Conservation (phyloP, 441 rosid species). For the Croton setiger region DNA sequence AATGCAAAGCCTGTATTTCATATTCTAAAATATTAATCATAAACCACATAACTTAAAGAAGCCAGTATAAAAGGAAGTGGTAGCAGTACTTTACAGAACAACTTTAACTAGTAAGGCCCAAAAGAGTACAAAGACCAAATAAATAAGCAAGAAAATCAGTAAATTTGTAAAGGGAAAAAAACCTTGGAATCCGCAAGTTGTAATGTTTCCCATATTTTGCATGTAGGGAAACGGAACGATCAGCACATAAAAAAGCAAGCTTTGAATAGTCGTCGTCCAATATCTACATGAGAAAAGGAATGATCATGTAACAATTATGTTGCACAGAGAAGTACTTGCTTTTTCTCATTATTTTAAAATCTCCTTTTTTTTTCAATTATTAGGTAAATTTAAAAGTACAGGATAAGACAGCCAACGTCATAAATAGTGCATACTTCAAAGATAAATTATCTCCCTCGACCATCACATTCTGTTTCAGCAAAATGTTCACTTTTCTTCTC, state of each 20-base stretch:
- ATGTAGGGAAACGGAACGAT: slow-evolving; percentile 81
- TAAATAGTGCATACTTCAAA: not conserved
- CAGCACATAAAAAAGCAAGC: slow-evolving; percentile 88
- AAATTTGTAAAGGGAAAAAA: slow-evolving; percentile 9
- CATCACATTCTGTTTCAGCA: not conserved
- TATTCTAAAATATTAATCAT: not conserved
- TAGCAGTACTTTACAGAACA: not conserved
- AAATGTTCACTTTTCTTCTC: slow-evolving; percentile 1
- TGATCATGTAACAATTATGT: slow-evolving; percentile 5
- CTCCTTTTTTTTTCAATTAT: not conserved
- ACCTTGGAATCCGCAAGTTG: slow-evolving; percentile 87
- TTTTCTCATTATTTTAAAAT: not conserved
- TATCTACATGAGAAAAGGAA: slow-evolving; percentile 39
- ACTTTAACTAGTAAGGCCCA: no score
- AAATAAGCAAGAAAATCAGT: not conserved
- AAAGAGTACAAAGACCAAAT: no score
- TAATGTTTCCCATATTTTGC: slow-evolving; percentile 92
- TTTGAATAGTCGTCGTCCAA: slow-evolving; percentile 83
- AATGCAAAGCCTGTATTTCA: not conserved
- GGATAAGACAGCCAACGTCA: not conserved
- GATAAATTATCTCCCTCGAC: not conserved
- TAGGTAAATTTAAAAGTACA: not conserved
- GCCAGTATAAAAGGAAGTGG: not conserved
- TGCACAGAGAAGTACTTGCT: not conserved
- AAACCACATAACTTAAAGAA: not conserved